A percentile compares a stretch with the other conserved stretches of the same genome.
These are phyloP conservation scores for Thymus mandschuricus DNA, from an alignment of 257 asterid genomes.

Conservation along the genomic window DNA sequence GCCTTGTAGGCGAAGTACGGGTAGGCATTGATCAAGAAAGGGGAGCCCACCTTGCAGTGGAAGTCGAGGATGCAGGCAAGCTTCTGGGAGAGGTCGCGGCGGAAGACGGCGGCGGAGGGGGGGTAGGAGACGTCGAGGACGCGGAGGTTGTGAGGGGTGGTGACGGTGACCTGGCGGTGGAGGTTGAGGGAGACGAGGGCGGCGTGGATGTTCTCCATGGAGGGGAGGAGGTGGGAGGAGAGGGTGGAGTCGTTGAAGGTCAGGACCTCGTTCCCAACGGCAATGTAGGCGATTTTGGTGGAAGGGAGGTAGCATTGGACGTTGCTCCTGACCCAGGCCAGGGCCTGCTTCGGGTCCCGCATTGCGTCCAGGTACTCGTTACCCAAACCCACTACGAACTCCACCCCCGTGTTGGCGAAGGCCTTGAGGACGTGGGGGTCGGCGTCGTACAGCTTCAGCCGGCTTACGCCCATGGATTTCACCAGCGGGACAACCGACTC, in stretches of 20 bases:
- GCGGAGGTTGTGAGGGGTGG: conserved; percentile 82
- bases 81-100: conserved; percentile 51
- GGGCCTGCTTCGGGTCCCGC: conserved; percentile 68
- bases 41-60: conserved; percentile 66
- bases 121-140: conserved; percentile 78
- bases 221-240: conserved; percentile 64
- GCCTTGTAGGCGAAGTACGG: conserved; percentile 82
- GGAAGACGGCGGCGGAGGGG: conserved; percentile 78
- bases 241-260: conserved; percentile 68
- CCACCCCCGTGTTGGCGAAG: conserved; percentile 80
- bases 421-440: conserved; percentile 80
- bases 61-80: conserved; percentile 62
- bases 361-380: conserved; percentile 59
- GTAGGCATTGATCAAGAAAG: conserved; percentile 75
- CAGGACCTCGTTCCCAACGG: conserved; percentile 85
- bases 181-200: conserved; percentile 61
- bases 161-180: conserved; percentile 60
- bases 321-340: conserved; percentile 65
- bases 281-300: conserved; percentile 72
- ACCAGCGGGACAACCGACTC: conserved; percentile 59
- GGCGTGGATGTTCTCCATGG: conserved; percentile 70
- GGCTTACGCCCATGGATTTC: conserved; percentile 67
- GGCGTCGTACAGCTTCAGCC: conserved; percentile 84
- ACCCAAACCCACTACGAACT: conserved; percentile 69
- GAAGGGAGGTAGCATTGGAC: conserved; percentile 66